These are phyloP conservation scores for Penicillium canescens DNA, from an alignment of 495 filamentous ascomycete species.

Conservation along the genomic window DNA sequence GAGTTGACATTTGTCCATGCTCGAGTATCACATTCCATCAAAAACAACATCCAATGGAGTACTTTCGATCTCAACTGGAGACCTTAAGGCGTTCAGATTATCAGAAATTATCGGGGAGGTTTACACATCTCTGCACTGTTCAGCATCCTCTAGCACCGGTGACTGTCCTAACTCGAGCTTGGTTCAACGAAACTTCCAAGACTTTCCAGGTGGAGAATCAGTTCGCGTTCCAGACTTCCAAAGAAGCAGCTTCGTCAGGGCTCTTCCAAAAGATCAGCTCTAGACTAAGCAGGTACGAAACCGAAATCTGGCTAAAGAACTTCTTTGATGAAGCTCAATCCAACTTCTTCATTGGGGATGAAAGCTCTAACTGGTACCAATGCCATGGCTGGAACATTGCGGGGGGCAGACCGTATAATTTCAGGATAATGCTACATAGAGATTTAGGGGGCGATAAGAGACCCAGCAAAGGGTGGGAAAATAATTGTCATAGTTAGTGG, in stretches of 20 bases:
- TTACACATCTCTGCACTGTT: neutral
- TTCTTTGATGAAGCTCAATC: conserved; percentile 1
- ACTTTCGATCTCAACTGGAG: neutral
- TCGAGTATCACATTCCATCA: conserved; percentile 4
- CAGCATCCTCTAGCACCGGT: conserved; percentile 1
- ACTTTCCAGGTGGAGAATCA: conserved; percentile 3
- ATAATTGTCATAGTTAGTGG: neutral
- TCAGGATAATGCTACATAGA: neutral
- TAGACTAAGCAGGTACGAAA: conserved; percentile 2
- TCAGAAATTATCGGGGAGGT: neutral
- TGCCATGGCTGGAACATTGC: conserved; percentile 5
- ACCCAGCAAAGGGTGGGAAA: conserved; percentile 8
- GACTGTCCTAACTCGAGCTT: neutral
- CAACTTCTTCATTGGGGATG: conserved; percentile 4
- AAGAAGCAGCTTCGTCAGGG: neutral
- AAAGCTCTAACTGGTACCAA: conserved; percentile 7
- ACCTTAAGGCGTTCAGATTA: neutral
- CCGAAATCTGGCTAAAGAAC: conserved; percentile 1
- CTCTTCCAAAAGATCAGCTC: conserved; percentile 4
- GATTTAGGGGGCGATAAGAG: conserved; percentile 2
- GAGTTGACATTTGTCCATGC: conserved; percentile 3
- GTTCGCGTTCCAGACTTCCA: neutral
- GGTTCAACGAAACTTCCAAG: neutral
- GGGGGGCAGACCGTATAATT: neutral
- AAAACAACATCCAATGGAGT: conserved; percentile 1